Base-by-base conservation (phyloP, 805 yeast genomes). In the Candida dajiaensis region DNA sequence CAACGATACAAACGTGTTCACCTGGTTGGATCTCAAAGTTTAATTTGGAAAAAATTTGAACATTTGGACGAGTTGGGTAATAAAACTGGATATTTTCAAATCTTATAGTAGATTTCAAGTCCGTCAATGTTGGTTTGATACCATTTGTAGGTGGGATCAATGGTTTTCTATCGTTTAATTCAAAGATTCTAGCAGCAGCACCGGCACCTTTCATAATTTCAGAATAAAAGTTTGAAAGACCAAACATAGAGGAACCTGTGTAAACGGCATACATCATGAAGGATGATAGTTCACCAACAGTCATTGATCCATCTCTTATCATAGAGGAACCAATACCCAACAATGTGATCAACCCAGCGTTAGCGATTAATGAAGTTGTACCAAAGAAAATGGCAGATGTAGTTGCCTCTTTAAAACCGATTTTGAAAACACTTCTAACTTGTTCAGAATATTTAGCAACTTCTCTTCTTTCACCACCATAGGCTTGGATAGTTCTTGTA, bases 191-290 rank as follows among this genome's bases (percentile, higher is more conserved):
- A 43, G 89, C 83, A 0, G 97, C 94, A 0, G 98, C 97, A 43
- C 98, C 98, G 8, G 90, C 86, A 46, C 97, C 98, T 68, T 92
- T 92, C 97, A 92, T 92, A 48, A 92, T 70, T 64, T 92, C 98
- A 2, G 95, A 81, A 62, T 90, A 92, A 62, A 92, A 92, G 58
- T 85, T 86, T 0, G 96, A 92, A 18, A 92, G 63, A 0, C 97
- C 96, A 65, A 86, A 85, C 57, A 90, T 86, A 9, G 97, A 88
- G n/a, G 89, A 74, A 0, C 97, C 98, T 2, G 96, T 85, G 64
- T 87, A 92, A 1, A 88, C 88, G 0, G 97, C 94, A 67, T 92
- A 92, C 94, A 92, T 85, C 82, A 90, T 83, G 64, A 89, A 92
- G 43, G 95, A 85, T 6, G 96, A 84, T 39, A 92, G 72, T 57